Evolutionary conservation across 2,329 filamentous ascomycete species (phyloP), one percentile per base, ranked within the genome.

Genomic region (Diplocarpon rosae): DNA sequence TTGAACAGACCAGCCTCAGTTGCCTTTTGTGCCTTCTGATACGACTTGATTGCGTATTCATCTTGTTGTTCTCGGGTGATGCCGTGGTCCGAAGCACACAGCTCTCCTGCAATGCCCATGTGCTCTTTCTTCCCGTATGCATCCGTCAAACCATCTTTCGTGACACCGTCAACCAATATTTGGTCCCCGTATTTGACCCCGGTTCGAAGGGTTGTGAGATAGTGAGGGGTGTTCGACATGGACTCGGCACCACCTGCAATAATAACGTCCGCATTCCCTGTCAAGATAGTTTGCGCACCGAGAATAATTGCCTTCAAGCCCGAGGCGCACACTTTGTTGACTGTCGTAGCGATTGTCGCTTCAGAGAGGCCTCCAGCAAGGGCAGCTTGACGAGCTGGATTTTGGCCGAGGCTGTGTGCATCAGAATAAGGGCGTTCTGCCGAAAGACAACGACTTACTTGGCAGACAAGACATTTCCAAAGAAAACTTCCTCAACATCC

Each of bases 301-400:
- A 98, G 76, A 55, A 95, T 87, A 62, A 98, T 83, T 56, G 92
- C 86, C 74, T 98, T 98, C 64, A 95, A 72, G 36, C 83, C 82
- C 9, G 89, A 95, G 53, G 92, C 92, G 76, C 92, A 98, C 64
- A 98, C 92, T 73, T 98, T 98, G 82, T 98, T 98, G 62, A 98
- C 78, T 42, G 89, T 94, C 37, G 92, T 98, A 69, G 83, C 85
- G 57, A 93, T 77, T 53, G 84, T 85, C 43, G 76, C 75, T 52
- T 93, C 75, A 43, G 79, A 70, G 53, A 98, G 85, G 51, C 92
- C 92, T 60, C 87, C 92, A 59, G 81, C 78, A 61, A 98, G 76
- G 59, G 89, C 87, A 67, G 85, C 93, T 71, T 98, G 92, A 61
- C 92, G 83, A 56, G 92, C 89, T 55, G 93, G 92, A 63, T 93